Percentiles rank a stretch among this genome's conserved stretches.
Conservation (phyloP, 495 filamentous ascomycete species). For the Penicillium manginii region DNA sequence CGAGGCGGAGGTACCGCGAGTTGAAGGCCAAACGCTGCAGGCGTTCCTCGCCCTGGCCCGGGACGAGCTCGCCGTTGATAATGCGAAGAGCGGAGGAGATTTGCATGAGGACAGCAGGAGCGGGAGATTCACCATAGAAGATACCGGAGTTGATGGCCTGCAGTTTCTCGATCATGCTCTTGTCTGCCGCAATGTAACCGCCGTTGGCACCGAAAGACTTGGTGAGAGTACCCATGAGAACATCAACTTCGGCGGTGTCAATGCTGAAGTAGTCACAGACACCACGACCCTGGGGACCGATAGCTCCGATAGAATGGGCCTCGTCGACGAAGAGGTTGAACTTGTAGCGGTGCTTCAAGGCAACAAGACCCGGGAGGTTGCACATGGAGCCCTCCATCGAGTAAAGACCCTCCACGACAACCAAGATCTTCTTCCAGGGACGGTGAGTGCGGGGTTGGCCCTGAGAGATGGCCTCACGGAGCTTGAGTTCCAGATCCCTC, state of each 20-base stretch:
- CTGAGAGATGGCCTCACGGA: constrained; percentile 91
- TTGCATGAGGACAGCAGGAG: constrained; percentile 85
- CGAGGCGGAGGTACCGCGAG: constrained; percentile 93
- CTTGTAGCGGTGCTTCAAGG: constrained; percentile 92
- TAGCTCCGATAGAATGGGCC: constrained; percentile 93
- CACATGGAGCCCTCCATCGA: constrained; percentile 99
- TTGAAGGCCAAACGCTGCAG: constrained; percentile 97
- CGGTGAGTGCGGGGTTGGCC: constrained; percentile 96
- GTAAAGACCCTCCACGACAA: constrained; percentile 95
- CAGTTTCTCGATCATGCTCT: constrained; percentile 89
- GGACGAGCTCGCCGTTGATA: constrained; percentile 83
- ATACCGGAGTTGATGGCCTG: constrained; percentile 82
- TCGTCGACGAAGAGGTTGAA: constrained; percentile 95
- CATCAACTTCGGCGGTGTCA: constrained; percentile 85
- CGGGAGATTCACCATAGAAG: constrained; percentile 84
- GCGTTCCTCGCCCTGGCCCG: constrained; percentile 94
- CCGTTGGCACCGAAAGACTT: constrained; percentile 99
- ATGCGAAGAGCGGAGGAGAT: constrained; percentile 83
- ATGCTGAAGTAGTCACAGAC: constrained; percentile 97
- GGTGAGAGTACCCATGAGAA: constrained; percentile 97
- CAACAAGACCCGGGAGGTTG: constrained; percentile 84
- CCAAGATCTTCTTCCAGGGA: constrained; percentile 98
- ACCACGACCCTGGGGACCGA: constrained; percentile 84
- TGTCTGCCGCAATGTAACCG: constrained; percentile 91
- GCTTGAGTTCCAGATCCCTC: constrained; percentile 76